phyloP scores from a whole-genome alignment of 73 alveolate genomes.

The Stentor roeselii region DNA sequence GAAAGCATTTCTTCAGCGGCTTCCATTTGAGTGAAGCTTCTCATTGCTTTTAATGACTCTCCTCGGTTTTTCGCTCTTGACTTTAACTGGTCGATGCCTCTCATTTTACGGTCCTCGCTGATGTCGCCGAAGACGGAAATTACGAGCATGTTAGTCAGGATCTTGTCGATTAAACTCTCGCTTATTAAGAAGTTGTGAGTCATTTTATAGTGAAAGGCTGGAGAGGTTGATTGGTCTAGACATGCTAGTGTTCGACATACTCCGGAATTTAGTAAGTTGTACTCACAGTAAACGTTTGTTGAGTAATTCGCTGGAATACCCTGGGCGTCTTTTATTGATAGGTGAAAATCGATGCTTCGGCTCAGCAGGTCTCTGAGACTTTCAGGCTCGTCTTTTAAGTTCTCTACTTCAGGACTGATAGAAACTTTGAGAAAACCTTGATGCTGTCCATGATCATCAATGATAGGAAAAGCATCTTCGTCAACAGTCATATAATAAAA shows the following conservation, averaged over 20 bases:
- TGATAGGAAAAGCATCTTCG: slow-evolving; percentile 48
- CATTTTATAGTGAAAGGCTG: neutral
- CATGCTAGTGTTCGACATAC: neutral
- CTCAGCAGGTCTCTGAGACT: slow-evolving; percentile 33
- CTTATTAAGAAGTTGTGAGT: neutral
- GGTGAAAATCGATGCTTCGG: neutral
- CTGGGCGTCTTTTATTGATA: neutral
- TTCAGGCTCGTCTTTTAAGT: neutral
- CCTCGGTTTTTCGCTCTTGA: neutral
- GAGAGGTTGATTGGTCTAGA: neutral
- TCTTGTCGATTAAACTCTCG: neutral
- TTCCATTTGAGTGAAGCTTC: neutral
- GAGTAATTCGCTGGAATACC: slow-evolving; percentile 5
- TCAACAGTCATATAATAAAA: slow-evolving; percentile 36
- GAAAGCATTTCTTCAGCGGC: neutral
- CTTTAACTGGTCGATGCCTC: neutral
- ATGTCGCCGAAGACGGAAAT: slow-evolving; percentile 8
- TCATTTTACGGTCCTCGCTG: neutral
- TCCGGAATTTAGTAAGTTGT: neutral
- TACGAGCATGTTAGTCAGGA: neutral
- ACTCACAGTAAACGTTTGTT: slow-evolving; percentile 11
- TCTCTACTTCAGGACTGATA: slow-evolving; percentile 18
- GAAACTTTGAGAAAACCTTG: slow-evolving; percentile 34
- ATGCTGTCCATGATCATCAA: slow-evolving; percentile 40
- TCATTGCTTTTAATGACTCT: neutral